Evolutionary conservation across 1,284 basidiomycete species (phyloP), one percentile per base, ranked within the genome.

Genomic region (Mrakiaceae sp.): DNA sequence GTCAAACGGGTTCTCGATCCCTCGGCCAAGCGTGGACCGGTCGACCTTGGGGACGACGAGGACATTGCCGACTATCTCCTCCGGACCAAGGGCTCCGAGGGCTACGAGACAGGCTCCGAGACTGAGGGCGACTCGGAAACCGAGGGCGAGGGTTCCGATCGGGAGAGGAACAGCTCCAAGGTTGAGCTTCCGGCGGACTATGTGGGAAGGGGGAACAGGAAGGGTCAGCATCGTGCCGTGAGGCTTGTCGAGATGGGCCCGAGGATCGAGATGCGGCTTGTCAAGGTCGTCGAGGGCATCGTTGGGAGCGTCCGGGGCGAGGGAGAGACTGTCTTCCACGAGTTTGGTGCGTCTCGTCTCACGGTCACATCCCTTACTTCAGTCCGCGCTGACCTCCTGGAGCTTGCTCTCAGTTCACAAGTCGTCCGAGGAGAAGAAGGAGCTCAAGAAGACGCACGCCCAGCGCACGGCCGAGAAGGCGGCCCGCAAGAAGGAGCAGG

Each of bases 11-110:
- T 98, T 44, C 81, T 99, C 62, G 64, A 75, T 78, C 27, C 27
- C 27, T 3, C 59, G 69, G 16, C 67, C 2, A 61, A 68, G 7
- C 72, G 78, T 10, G 72, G 74, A 5, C 67, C 69, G n/a, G 80
- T 94, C 42, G 85, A 98, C 74, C 83, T 99, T 11, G 85, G 88
- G 3, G 87, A 85, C 69, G 90, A 94, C 70, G 86, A 88, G 72
- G 95, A 99, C 74, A 88, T 99, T 58, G 90, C 94, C 3, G 95
- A 98, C 75, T 99, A 97, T 75, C 78, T 99, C 66, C 80, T 98
- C 48, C 79, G 91, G 44, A 83, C 82, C 68, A 77, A 79, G 53
- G 85, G 87, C 8, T 77, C 80, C 3, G 86, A 83, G 8, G 82
- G 84, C 10, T 93, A 94, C 71, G 92, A 95, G 73, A 87, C 85